Evolutionary conservation across 2,329 filamentous ascomycete genomes (phyloP).

Genomic region (Trichoderma harzianum): DNA sequence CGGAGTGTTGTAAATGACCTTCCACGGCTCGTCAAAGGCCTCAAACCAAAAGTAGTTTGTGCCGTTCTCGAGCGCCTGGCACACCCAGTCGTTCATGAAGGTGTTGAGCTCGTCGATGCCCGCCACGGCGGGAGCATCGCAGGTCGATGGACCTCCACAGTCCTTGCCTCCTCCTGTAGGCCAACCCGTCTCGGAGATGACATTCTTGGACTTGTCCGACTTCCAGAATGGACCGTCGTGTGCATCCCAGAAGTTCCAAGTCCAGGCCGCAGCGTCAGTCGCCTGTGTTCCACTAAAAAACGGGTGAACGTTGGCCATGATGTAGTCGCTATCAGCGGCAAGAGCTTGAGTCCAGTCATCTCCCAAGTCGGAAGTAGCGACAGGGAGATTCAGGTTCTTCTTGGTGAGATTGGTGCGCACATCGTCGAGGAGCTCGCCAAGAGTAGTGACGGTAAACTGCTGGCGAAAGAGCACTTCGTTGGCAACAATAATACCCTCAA

Average conservation of each 20-base stretch:
- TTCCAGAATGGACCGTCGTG: conserved; percentile 66
- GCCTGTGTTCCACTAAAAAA: conserved; percentile 83
- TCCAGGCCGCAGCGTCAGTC: conserved; percentile 71
- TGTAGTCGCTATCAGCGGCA: conserved; percentile 69
- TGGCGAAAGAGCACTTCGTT: conserved; percentile 77
- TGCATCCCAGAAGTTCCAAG: conserved; percentile 73
- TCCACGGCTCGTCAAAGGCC: conserved; percentile 97
- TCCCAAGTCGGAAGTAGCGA: conserved; percentile 86
- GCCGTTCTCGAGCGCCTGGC: conserved; percentile 71
- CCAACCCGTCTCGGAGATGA: conserved; percentile 93
- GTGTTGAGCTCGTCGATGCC: conserved; percentile 76
- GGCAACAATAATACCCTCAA: conserved; percentile 78
- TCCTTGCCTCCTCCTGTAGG: conserved; percentile 76
- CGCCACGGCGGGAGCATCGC: conserved; percentile 68
- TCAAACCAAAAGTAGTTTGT: conserved; percentile 98
- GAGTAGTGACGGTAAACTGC: conserved; percentile 62
- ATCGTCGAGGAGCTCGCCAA: conserved; percentile 61
- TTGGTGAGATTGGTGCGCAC: conserved; percentile 71
- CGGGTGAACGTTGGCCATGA: conserved; percentile 97
- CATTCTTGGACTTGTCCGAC: conserved; percentile 60
- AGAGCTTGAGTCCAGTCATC: conserved; percentile 77
- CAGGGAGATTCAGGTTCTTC: conserved; percentile 65
- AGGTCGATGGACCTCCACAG: conserved; percentile 61
- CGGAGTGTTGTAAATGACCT: conserved; percentile 66
- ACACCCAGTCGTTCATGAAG: conserved; percentile 87